phyloP scores from a whole-genome alignment of 768 basidiomycete species.

The Trametes maxima region DNA sequence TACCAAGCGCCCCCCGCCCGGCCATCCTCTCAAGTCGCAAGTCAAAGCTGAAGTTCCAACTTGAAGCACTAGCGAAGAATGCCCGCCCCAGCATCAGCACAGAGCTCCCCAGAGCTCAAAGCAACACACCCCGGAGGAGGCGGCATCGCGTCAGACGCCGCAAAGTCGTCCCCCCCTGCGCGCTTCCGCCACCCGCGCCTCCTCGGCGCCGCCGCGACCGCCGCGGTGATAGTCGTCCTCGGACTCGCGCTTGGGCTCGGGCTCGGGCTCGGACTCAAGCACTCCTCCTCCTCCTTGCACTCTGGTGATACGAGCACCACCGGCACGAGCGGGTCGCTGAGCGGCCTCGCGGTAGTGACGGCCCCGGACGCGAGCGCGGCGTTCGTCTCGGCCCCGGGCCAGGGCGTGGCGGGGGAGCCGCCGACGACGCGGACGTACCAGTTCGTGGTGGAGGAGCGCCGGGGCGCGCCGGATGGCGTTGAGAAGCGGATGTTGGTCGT shows the following conservation, averaged over 20 bases:
- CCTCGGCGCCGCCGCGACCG: background rate
- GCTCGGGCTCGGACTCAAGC: slow-evolving; percentile 18
- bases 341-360: slow-evolving; percentile 3
- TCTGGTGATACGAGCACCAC: background rate
- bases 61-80: background rate
- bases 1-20: too few relatives aligned
- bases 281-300: background rate
- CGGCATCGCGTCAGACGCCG: background rate
- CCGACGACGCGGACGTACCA: slow-evolving; percentile 42
- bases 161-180: background rate
- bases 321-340: background rate
- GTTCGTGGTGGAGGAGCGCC: slow-evolving; percentile 44
- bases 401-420: slow-evolving; percentile 7
- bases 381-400: slow-evolving; percentile 3
- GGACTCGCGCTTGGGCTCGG: slow-evolving; percentile 32
- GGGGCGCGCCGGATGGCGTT: slow-evolving; percentile 45
- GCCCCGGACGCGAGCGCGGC: slow-evolving; percentile 11
- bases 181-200: background rate
- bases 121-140: background rate
- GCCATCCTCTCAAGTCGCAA: too few relatives aligned
- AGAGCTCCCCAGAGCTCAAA: slow-evolving; percentile 11
- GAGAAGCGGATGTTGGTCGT: slow-evolving; percentile 48
- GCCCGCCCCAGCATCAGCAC: background rate
- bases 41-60: too few relatives aligned
- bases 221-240: slow-evolving; percentile 26